These are phyloP conservation scores for Canavalia gladiata DNA, from an alignment of 306 rosid genomes.

Conservation along the genomic window DNA sequence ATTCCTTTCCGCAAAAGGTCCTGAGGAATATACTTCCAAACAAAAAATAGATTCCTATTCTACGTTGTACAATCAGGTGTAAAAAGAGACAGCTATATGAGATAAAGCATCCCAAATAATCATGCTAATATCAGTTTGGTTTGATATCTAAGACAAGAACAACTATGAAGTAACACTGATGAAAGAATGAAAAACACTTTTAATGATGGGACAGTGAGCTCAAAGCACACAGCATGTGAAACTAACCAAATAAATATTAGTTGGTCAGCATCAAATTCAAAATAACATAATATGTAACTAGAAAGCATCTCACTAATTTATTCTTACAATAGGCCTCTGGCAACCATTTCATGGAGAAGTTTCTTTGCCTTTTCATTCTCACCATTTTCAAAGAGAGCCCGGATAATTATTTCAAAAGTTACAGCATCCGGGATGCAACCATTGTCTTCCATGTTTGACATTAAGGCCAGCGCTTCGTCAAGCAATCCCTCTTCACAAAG, in stretches of 20 bases:
- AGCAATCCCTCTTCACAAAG: neutral
- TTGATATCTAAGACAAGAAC: too few species aligned
- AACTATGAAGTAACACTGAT: neutral
- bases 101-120: neutral
- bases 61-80: too few species aligned
- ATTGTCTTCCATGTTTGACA: constrained; percentile 12
- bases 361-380: constrained; percentile 9
- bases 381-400: neutral
- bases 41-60: too few species aligned
- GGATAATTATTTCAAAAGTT: neutral
- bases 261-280: too few species aligned
- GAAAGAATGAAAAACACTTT: too few species aligned
- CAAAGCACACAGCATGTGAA: neutral
- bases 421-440: neutral
- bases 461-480: constrained; percentile 20
- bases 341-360: neutral
- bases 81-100: neutral
- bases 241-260: too few species aligned
- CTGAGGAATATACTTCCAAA: neutral
- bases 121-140: neutral
- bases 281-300: too few species aligned
- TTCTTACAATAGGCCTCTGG: neutral
- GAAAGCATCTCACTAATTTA: too few species aligned
- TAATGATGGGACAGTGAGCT: neutral
- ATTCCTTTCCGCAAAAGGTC: neutral